Conservation (phyloP, 2,329 filamentous ascomycete genomes). For the Colletotrichum tamarilloi region DNA sequence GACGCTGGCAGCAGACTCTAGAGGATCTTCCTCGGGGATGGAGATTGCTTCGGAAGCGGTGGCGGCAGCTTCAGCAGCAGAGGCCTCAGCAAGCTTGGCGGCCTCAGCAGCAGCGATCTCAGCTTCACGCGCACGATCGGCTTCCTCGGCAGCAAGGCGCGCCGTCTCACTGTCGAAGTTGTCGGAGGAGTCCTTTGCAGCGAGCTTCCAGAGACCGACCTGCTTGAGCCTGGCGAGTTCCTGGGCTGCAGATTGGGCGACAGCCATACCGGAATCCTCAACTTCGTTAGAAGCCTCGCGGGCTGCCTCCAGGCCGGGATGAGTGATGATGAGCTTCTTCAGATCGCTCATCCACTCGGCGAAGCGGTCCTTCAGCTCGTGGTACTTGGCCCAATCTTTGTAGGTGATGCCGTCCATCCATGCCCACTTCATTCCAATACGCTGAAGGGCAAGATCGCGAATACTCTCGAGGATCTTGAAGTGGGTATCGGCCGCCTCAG, state of each 20-base stretch:
- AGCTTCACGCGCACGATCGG: slow-evolving; percentile 44
- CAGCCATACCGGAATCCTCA: slow-evolving; percentile 82
- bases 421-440: slow-evolving; percentile 94
- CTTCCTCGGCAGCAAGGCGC: slow-evolving; percentile 64
- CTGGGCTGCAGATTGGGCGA: slow-evolving; percentile 81
- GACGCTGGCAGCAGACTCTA: slow-evolving; percentile 33
- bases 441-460: slow-evolving; percentile 85
- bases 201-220: slow-evolving; percentile 86
- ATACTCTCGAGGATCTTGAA: slow-evolving; percentile 86
- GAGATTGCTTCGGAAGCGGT: slow-evolving; percentile 34
- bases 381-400: slow-evolving; percentile 96
- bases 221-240: slow-evolving; percentile 86
- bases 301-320: slow-evolving; percentile 76
- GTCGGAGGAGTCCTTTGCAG: slow-evolving; percentile 77
- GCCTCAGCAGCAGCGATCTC: slow-evolving; percentile 43
- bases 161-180: slow-evolving; percentile 80
- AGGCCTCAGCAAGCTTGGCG: too few relatives aligned
- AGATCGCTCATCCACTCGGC: slow-evolving; percentile 88
- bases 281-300: slow-evolving; percentile 75
- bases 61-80: slow-evolving; percentile 42
- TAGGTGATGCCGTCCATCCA: slow-evolving; percentile 97
- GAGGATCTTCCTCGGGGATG: slow-evolving; percentile 34
- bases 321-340: slow-evolving; percentile 77
- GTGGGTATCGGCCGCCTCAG: slow-evolving; percentile 80
- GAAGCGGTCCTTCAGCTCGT: slow-evolving; percentile 85